These are phyloP conservation scores for Datisca glomerata DNA, from an alignment of 306 rosid species.

Conservation along the genomic window DNA sequence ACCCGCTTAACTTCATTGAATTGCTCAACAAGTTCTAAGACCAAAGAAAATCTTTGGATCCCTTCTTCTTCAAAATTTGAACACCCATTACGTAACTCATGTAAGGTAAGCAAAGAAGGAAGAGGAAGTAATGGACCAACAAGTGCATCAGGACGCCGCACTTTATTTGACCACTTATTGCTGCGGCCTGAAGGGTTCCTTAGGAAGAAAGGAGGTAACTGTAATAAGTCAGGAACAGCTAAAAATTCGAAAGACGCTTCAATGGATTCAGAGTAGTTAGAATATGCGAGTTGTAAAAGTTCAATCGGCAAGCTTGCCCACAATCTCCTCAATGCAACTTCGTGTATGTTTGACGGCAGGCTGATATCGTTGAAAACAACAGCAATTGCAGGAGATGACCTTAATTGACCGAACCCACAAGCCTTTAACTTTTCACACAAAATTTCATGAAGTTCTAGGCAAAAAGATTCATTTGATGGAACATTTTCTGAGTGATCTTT, in stretches of 20 bases:
- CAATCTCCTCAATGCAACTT: conserved; percentile 37
- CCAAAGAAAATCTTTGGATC: conserved; percentile 21
- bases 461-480: conserved; percentile 13
- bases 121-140: conserved; percentile 72
- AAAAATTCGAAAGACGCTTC: conserved; percentile 36
- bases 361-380: conserved; percentile 41
- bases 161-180: conserved; percentile 30
- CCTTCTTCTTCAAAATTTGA: conserved; percentile 18
- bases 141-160: conserved; percentile 21
- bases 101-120: conserved; percentile 37
- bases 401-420: conserved; percentile 34
- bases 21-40: conserved; percentile 13
- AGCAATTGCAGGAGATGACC: conserved; percentile 33
- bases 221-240: conserved; percentile 38
- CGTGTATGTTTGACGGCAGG: conserved; percentile 38
- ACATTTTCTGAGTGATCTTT: not conserved
- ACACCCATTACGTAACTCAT: conserved; percentile 33
- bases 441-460: conserved; percentile 29
- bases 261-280: conserved; percentile 28
- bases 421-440: conserved; percentile 49
- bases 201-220: conserved; percentile 57
- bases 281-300: conserved; percentile 39
- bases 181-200: conserved; percentile 36
- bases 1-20: conserved; percentile 34
- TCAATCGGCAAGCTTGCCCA: conserved; percentile 57